phyloP scores from a whole-genome alignment of 352 stramenopile genomes.

The Globisporangium iwayamae region DNA sequence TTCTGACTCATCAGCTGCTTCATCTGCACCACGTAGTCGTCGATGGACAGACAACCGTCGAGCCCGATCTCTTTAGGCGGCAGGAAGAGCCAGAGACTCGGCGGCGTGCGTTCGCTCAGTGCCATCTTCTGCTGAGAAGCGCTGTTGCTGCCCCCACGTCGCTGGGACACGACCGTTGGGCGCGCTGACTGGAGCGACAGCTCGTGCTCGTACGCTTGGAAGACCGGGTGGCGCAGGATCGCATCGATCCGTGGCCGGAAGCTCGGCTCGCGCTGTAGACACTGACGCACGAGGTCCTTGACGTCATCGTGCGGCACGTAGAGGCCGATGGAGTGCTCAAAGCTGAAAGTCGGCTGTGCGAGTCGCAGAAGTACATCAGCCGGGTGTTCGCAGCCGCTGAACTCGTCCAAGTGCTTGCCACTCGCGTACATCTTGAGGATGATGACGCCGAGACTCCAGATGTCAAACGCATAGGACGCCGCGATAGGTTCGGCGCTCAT shows the following conservation, averaged over 20 bases:
- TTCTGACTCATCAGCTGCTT: conserved; percentile 31
- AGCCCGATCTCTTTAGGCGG: conserved; percentile 39
- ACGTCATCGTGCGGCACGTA: conserved; percentile 48
- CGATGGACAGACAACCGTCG: conserved; percentile 31
- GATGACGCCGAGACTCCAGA: conserved; percentile 59
- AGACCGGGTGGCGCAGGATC: conserved; percentile 37
- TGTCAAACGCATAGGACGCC: conserved; percentile 37
- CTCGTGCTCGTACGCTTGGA: conserved; percentile 26
- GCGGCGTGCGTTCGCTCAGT: conserved; percentile 29
- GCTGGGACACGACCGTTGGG: conserved; percentile 2
- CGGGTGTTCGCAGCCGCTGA: conserved; percentile 28
- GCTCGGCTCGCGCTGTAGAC: conserved; percentile 32
- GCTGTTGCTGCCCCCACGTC: background rate
- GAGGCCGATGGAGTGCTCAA: conserved; percentile 45
- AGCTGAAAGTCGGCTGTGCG: conserved; percentile 24
- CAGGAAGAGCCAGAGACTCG: conserved; percentile 64
- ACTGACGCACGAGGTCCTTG: conserved; percentile 36
- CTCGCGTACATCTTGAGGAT: conserved; percentile 54
- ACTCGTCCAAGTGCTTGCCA: conserved; percentile 44
- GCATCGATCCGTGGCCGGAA: conserved; percentile 34
- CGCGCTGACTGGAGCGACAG: conserved; percentile 9
- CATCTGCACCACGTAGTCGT: conserved; percentile 45
- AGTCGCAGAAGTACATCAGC: conserved; percentile 36
- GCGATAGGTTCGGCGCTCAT: conserved; percentile 11
- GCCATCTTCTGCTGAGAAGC: background rate